These are phyloP conservation scores for Pseudogymnoascus sp. DNA, from an alignment of 2,329 filamentous ascomycete species.

Conservation along the genomic window DNA sequence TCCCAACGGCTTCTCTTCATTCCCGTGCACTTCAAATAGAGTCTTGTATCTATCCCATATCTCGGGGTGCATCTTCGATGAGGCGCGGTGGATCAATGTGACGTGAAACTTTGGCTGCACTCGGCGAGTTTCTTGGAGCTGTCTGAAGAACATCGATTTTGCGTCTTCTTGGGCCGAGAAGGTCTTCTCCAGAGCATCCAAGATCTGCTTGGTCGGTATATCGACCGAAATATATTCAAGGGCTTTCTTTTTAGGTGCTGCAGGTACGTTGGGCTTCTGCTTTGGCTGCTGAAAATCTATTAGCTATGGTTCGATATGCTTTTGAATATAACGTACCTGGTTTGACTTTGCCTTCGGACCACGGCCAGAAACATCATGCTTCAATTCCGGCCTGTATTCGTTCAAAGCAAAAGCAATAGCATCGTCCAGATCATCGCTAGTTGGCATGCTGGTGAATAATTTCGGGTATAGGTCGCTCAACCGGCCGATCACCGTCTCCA, in stretches of 20 bases:
- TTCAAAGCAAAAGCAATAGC: constrained; percentile 69
- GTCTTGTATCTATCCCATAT: constrained; percentile 67
- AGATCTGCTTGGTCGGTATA: constrained; percentile 43
- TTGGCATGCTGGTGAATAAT: constrained; percentile 63
- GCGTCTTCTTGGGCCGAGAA: constrained; percentile 50
- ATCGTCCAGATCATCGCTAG: constrained; percentile 62
- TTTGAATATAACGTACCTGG: constrained; percentile 23
- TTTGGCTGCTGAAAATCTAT: constrained; percentile 21
- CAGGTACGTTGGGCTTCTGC: constrained; percentile 27
- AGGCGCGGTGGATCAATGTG: constrained; percentile 77
- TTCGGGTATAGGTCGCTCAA: constrained; percentile 72
- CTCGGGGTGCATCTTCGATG: constrained; percentile 49
- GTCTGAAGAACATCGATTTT: constrained; percentile 60
- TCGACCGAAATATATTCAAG: constrained; percentile 59
- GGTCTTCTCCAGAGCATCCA: constrained; percentile 54
- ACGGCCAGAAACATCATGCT: constrained; percentile 62
- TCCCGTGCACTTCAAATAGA: constrained; percentile 41
- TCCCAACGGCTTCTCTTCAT: constrained; percentile 48
- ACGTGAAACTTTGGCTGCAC: constrained; percentile 86
- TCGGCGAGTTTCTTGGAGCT: constrained; percentile 63
- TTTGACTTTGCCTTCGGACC: constrained; percentile 33
- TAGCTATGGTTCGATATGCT: constrained; percentile 10
- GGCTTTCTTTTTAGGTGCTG: constrained; percentile 39
- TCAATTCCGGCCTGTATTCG: constrained; percentile 67
- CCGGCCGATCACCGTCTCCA: constrained; percentile 66